Conservation (phyloP, 192 early-diverging fungal species). For the Chytriomyces sp. region DNA sequence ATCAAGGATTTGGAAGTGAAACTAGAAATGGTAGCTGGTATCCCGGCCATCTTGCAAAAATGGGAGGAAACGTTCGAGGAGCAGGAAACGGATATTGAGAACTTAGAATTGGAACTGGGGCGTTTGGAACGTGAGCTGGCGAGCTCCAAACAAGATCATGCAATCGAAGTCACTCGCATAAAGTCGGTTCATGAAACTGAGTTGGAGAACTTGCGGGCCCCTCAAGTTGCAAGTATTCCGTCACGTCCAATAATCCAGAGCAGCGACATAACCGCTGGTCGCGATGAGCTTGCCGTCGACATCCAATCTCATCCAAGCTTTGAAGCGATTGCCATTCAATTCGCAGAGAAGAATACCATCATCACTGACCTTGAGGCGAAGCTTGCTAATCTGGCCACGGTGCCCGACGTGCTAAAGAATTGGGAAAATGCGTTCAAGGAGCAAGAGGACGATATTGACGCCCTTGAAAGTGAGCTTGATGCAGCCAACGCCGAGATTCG, state of each 20-base stretch:
- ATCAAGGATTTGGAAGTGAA: slow-evolving; percentile 27
- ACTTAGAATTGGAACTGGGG: not conserved
- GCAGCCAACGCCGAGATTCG: slow-evolving; percentile 13
- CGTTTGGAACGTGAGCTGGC: not conserved
- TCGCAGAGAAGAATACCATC: slow-evolving; percentile 13
- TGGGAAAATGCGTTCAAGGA: slow-evolving; percentile 31
- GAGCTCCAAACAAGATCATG: not conserved
- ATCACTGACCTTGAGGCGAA: slow-evolving; percentile 1
- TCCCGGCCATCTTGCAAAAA: slow-evolving; percentile 22
- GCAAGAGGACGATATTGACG: slow-evolving; percentile 23
- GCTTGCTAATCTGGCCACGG: slow-evolving; percentile 17
- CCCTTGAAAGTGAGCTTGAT: slow-evolving; percentile 17
- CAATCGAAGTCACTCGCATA: not conserved
- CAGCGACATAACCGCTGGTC: not conserved
- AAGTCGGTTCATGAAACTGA: not conserved
- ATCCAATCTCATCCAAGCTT: slow-evolving; percentile 3
- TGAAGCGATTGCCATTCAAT: slow-evolving; percentile 1
- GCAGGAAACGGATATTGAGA: slow-evolving; percentile 17
- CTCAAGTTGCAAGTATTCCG: not conserved
- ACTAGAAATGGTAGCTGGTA: slow-evolving; percentile 13
- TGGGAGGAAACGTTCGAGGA: slow-evolving; percentile 27
- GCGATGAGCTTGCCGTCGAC: not conserved
- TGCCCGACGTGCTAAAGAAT: slow-evolving; percentile 20
- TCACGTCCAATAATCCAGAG: too few species aligned
- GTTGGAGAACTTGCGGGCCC: not conserved